Evolutionary conservation across 75 land plant genomes (phyloP), one percentile per base, ranked within the genome.

Genomic region (Ceratopteris richardii): DNA sequence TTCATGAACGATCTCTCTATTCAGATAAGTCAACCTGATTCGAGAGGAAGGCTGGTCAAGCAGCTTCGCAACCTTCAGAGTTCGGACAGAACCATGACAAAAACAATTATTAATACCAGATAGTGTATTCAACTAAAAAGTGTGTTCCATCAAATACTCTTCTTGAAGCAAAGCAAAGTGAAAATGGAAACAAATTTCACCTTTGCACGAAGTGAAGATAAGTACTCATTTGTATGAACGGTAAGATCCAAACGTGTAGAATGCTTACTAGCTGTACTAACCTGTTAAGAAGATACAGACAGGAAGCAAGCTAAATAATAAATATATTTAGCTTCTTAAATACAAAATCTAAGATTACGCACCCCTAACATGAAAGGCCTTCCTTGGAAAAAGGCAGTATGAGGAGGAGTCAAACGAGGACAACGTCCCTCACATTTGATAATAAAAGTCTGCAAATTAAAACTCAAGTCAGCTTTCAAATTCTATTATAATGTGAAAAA

Each of bases 311-410:
- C 57, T 14, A 57, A 0, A 56, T 27, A 54, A 17, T 55, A 30
- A 47, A 47, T 13, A 22, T 12, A 10, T 16, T 30, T 10, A 17
- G 13, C n/a, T n/a, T n/a, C n/a, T n/a, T n/a, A n/a, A n/a, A n/a
- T n/a, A n/a, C n/a, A n/a, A n/a, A 24, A 23, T 44, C 2, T 54
- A 44, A 42, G 16, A 58, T 9, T 31, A 40, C 36, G 29, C 51
- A 68, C 71, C 71, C 55, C 64, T 41, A 68, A 52, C 67, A 51
- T 51, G 36, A 62, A 42, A 22, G 71, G 71, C 33, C 71, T 50
- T 40, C 71, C 71, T 68, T 68, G 54, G 61, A 68, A 68, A 29
- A 57, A 68, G 25, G 71, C 71, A 51, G 68, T 66, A 61, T 68
- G 71, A 20, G 71, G 68, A 26, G 66, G 71, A 26, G 51, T 51